These are phyloP conservation scores for Pugionium cornutum DNA, from an alignment of 345 rosid species.

Conservation along the genomic window DNA sequence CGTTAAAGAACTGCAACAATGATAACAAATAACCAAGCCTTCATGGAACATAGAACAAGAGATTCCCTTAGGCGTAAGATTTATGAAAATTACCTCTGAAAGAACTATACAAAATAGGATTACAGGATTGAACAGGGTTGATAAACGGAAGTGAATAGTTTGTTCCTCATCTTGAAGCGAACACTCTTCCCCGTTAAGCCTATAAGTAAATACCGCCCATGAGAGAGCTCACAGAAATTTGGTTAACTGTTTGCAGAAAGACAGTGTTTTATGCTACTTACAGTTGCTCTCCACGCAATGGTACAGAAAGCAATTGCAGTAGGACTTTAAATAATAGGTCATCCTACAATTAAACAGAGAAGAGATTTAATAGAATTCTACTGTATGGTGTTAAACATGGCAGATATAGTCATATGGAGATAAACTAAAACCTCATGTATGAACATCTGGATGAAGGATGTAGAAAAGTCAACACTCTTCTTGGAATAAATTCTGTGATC, in stretches of 20 bases:
- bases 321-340: constrained; percentile 83
- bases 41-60: neutral
- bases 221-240: constrained; percentile 11
- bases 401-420: constrained; percentile 1
- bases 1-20: constrained; percentile 4
- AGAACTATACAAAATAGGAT: constrained; percentile 71
- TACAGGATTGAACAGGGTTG: constrained; percentile 64
- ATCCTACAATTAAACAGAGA: constrained; percentile 53
- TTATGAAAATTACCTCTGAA: constrained; percentile 57
- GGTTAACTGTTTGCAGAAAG: constrained; percentile 14
- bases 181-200: constrained; percentile 45
- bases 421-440: constrained; percentile 66
- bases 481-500: constrained; percentile 44
- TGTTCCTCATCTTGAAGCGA: constrained; percentile 40
- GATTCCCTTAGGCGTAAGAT: constrained; percentile 7
- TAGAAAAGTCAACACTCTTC: constrained; percentile 50
- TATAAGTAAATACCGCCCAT: constrained; percentile 33
- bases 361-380: constrained; percentile 8
- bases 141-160: constrained; percentile 44
- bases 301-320: constrained; percentile 55
- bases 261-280: constrained; percentile 41
- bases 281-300: constrained; percentile 47
- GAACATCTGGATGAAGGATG: constrained; percentile 67
- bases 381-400: constrained; percentile 3
- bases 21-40: constrained; percentile 16